Base-by-base conservation (phyloP, 495 filamentous ascomycete genomes). In the Aspergillus asperescens region DNA sequence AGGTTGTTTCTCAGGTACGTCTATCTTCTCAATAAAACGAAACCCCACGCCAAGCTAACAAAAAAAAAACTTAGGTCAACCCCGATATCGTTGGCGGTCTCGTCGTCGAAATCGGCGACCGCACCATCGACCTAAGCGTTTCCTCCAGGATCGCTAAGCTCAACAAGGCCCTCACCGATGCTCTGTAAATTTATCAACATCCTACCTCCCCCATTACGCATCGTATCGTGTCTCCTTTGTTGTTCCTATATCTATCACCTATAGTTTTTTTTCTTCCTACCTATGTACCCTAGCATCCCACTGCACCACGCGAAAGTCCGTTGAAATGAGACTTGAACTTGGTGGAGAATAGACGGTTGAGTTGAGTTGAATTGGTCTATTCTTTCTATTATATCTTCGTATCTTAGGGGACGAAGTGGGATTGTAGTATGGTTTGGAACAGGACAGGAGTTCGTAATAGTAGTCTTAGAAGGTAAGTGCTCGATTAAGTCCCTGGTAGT, bases 131-230 rank as follows among this genome's bases (percentile, higher is more conserved):
- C 74, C 86, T 96, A 54, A 91, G 86, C 76, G 89, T 98, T 61
- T 93, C 93, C 12, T 77, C 88, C 66, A 93, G 89, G 83, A 87
- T 98, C 74, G 78, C 87, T 70, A 94, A 90, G 81, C 86, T 97
- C 84, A 98, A 97, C 87, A 98, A 98, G 85, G 85, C 95, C 67
- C 85, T 98, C 63, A 89, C 81, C 56, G 94, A 98, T 77, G 81
- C 87, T 68, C 75, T 97, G 85, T 98, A 90, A 90, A 90, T 74
- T 60, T 56, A 48, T 4, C 37, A 10, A 5, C 27, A 29, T 29
- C 35, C 15, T 38, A 38, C 7, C 6, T 8, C 37, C 18, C 16
- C 18, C 18, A 22, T 40, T 22, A 20, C 37, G 19, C 19, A 20
- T 19, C 10, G 13, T 16, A 1, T 13, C 22, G 22, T 9, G 4